Evolutionary conservation across 176 grass and related monocot genomes (phyloP).

Genomic region (Bothriochloa decipiens): DNA sequence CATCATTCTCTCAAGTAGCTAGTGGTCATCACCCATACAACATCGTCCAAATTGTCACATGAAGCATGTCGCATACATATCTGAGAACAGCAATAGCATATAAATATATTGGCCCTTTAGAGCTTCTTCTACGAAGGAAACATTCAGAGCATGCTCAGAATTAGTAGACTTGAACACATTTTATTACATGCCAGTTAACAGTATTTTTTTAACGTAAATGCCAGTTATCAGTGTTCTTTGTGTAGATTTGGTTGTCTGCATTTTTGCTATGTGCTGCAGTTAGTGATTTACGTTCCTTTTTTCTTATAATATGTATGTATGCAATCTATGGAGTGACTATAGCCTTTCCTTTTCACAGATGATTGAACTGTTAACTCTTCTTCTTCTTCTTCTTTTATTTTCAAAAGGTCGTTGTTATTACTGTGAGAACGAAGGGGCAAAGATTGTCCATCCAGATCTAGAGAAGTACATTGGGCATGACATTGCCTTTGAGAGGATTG

Average conservation of each 20-base stretch:
- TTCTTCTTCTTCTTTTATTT: neutral
- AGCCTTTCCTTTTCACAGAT: neutral
- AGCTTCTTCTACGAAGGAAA: no score
- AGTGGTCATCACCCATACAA: neutral
- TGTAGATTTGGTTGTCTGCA: neutral
- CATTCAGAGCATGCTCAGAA: neutral
- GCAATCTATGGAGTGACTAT: neutral
- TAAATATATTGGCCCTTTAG: neutral
- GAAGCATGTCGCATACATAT: neutral
- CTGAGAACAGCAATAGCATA: neutral
- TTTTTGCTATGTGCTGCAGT: neutral
- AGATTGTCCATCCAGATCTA: constrained; percentile 5
- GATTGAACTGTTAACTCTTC: neutral
- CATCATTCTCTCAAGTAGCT: neutral
- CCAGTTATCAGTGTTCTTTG: neutral
- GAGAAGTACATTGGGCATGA: neutral
- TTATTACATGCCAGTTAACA: neutral
- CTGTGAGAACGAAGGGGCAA: constrained; percentile 35
- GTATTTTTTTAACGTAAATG: no score
- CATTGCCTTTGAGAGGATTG: neutral
- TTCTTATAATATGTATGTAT: no score
- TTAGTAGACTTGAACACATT: neutral
- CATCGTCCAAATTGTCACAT: neutral
- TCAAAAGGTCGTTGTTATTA: constrained; percentile 9
- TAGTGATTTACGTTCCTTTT: neutral